These are phyloP conservation scores for Geotrichum ghanense DNA, from an alignment of 805 yeast species.

Conservation along the genomic window DNA sequence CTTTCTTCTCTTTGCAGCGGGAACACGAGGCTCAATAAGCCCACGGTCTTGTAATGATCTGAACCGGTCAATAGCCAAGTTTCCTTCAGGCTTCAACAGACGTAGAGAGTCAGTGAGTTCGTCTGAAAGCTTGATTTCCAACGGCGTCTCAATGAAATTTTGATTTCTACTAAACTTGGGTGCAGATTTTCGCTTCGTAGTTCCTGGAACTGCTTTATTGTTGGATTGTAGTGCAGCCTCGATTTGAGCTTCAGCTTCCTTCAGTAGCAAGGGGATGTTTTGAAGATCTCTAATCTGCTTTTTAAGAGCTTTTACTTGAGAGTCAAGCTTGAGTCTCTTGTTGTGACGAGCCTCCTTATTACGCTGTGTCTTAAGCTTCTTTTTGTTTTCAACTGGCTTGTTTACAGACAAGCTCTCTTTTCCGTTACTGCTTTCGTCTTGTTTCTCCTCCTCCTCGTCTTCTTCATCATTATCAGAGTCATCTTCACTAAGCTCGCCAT, in stretches of 20 bases:
- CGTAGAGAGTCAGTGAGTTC: conserved; percentile 82
- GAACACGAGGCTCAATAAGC: conserved; percentile 73
- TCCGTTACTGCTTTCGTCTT: conserved; percentile 15
- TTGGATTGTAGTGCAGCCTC: conserved; percentile 12
- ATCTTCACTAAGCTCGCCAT: conserved; percentile 12
- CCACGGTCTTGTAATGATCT: conserved; percentile 75
- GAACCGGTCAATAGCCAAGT: conserved; percentile 71
- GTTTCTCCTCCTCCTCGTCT: conserved; percentile 24
- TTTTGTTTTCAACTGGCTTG: conserved; percentile 53
- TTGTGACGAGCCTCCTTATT: conserved; percentile 56
- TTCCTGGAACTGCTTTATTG: conserved; percentile 17
- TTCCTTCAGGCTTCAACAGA: conserved; percentile 83
- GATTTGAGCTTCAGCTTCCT: conserved; percentile 9
- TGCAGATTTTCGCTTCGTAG: conserved; percentile 26
- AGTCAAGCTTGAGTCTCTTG: conserved; percentile 38
- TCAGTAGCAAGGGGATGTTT: conserved; percentile 26
- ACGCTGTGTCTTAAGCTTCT: conserved; percentile 69
- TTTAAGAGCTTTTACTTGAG: conserved; percentile 48
- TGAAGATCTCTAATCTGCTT: conserved; percentile 48
- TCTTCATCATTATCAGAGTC: conserved; percentile 25
- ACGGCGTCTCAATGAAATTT: conserved; percentile 34
- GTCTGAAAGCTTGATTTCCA: conserved; percentile 76
- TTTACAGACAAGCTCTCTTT: conserved; percentile 45
- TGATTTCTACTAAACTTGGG: conserved; percentile 30
- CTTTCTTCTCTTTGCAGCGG: conserved; percentile 51